Evolutionary conservation across 140 eudicot species (phyloP), one percentile per base, ranked within the genome.

Genomic region (Anethum foeniculum): DNA sequence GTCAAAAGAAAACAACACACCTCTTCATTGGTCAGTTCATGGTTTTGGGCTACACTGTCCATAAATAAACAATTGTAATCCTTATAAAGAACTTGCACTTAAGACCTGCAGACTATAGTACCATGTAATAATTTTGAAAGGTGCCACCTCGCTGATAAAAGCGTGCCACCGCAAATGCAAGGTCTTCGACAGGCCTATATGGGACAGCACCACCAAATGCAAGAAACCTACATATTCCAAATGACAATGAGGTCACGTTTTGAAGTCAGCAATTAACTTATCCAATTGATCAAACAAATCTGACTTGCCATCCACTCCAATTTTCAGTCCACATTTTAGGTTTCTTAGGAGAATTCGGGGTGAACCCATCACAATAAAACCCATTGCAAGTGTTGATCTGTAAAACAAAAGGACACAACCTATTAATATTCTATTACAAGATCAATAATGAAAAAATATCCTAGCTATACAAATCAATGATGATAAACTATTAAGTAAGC

Each of bases 301-400:
- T 47, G 36, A 39, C 28, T 60, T 84, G 88, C 95, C 99, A 96
- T 81, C 99, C 99, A 49, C 87, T 93, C 98, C 99, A 96, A 83
- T 96, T 96, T 83, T 96, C 99, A 18, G 99, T 96, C 99, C 99
- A 96, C 91, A 96, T 88, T 64, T 93, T 87, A 4, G 99, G 99
- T 75, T 85, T 93, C 84, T 90, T 86, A n/a, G 82, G 82, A 73
- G 99, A 83, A 83, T 96, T 93, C 11, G 97, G 99, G 34, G 90
- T 93, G 86, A 85, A 96, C 78, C 90, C 93, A 32, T 96, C 99
- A 78, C 99, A 96, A 54, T 96, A 96, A 77, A 93, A 96, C 81
- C 99, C 99, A 67, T 96, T 96, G 86, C 99, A 96, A 48, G 99
- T 95, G 83, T 95, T 88, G 52, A 95, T 92, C 98, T 94, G 88